Evolutionary conservation across 805 yeast genomes (phyloP).

Genomic region (Metschnikowia similis): DNA sequence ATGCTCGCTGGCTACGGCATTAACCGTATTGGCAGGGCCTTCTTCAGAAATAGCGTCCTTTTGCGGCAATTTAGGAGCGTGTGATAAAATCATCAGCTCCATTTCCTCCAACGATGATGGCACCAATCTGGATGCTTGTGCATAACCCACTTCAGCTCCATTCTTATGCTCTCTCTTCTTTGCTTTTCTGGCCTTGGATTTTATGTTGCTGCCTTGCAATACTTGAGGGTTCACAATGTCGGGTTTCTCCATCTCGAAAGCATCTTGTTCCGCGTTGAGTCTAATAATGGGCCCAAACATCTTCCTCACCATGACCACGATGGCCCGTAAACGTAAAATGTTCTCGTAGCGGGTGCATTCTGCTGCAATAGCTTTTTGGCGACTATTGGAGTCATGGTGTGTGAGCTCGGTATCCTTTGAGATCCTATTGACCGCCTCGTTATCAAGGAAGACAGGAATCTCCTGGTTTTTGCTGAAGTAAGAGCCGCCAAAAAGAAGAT

Average conservation of each 20-base stretch:
- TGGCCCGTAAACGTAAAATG: conserved; percentile 23
- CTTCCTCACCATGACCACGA: conserved; percentile 21
- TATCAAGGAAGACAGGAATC: conserved; percentile 21
- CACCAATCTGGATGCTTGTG: conserved; percentile 5
- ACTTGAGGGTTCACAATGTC: conserved; percentile 11
- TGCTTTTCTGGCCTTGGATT: neutral
- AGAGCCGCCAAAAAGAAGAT: conserved; percentile 21
- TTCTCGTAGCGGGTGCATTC: conserved; percentile 23
- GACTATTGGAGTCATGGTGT: conserved; percentile 1
- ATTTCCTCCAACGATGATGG: conserved; percentile 35
- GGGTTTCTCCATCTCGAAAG: conserved; percentile 7
- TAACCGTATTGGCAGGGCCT: conserved; percentile 15
- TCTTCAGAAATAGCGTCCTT: conserved; percentile 8
- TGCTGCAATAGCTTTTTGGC: conserved; percentile 6
- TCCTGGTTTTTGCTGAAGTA: conserved; percentile 10
- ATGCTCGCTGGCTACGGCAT: conserved; percentile 14
- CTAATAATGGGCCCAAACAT: conserved; percentile 15
- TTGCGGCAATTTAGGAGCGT: conserved; percentile 21
- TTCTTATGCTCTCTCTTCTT: conserved; percentile 3
- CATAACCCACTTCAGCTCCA: neutral
- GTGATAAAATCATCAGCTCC: conserved; percentile 32
- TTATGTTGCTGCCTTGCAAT: neutral
- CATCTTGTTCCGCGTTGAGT: conserved; percentile 5
- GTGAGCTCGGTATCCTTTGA: conserved; percentile 13
- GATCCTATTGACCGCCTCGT: conserved; percentile 16